Evolutionary conservation across 2,329 filamentous ascomycete genomes (phyloP).

Genomic region (Nemania sp.): DNA sequence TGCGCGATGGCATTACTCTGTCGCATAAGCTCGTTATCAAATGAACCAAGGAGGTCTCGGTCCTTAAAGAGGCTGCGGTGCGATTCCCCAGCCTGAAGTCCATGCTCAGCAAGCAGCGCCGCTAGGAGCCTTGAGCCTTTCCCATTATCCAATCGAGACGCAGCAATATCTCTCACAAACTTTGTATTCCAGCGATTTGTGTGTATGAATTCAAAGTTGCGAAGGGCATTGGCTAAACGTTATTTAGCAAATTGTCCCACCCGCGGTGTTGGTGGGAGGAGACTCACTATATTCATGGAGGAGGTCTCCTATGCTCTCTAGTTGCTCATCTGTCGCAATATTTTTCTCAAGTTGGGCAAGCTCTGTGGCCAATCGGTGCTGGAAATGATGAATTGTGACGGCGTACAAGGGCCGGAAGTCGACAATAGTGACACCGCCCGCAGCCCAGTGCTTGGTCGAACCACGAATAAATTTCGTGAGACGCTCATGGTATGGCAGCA

Average conservation of each 20-base stretch:
- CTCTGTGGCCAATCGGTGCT: conserved; percentile 9
- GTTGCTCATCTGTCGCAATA: conserved; percentile 9
- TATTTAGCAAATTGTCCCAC: background rate
- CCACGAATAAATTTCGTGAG: conserved; percentile 19
- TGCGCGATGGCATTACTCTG: conserved; percentile 14
- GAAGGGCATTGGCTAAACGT: conserved; percentile 9
- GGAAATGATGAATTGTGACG: conserved; percentile 18
- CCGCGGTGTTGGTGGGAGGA: background rate
- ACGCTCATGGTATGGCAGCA: conserved; percentile 16
- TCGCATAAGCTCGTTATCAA: conserved; percentile 19
- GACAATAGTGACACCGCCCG: conserved; percentile 12
- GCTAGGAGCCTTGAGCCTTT: conserved; percentile 13
- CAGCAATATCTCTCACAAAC: conserved; percentile 20
- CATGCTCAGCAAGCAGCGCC: conserved; percentile 15
- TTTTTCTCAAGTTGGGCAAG: conserved; percentile 5
- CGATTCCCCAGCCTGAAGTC: conserved; percentile 6
- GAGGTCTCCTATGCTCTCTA: conserved; percentile 10
- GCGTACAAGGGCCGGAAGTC: conserved; percentile 20
- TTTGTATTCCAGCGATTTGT: conserved; percentile 20
- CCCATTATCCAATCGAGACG: conserved; percentile 18
- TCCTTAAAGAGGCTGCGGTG: conserved; percentile 17
- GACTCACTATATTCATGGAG: conserved; percentile 11
- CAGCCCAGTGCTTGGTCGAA: conserved; percentile 15
- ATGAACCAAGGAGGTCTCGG: conserved; percentile 14
- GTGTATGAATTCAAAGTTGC: conserved; percentile 20